Percentiles rank a stretch among this genome's conserved stretches.
phyloP scores from a whole-genome alignment of 768 basidiomycete species.

The Xerocomellus chrysenteron region DNA sequence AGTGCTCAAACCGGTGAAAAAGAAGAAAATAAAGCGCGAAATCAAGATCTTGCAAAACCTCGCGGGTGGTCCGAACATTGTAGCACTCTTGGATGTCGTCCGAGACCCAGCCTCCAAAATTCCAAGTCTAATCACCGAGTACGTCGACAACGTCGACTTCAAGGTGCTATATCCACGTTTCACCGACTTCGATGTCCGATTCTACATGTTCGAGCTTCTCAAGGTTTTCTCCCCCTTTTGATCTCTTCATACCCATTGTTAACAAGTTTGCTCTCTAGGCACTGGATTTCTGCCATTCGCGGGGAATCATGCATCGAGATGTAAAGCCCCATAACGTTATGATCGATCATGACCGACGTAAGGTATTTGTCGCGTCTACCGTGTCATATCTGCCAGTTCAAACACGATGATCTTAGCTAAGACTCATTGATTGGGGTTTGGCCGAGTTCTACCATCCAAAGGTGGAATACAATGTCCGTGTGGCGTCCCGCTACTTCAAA shows the following conservation, averaged over 20 bases:
- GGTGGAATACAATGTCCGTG: constrained; percentile 97
- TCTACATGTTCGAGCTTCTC: constrained; percentile 94
- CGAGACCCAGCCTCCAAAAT: constrained; percentile 96
- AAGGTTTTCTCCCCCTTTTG: constrained; percentile 52
- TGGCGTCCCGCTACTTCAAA: constrained; percentile 97
- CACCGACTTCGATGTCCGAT: constrained; percentile 93
- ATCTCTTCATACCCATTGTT: not conserved
- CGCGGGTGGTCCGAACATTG: constrained; percentile 93
- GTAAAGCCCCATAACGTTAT: constrained; percentile 99
- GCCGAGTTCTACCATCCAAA: constrained; percentile 98
- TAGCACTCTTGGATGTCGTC: constrained; percentile 91
- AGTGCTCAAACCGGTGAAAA: constrained; percentile 98
- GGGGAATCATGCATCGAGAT: constrained; percentile 98
- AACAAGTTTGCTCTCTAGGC: constrained; percentile 49
- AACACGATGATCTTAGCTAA: constrained; percentile 53
- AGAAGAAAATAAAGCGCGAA: constrained; percentile 99
- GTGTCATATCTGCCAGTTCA: constrained; percentile 11
- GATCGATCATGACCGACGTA: constrained; percentile 97
- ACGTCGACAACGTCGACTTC: constrained; percentile 97
- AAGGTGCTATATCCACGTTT: constrained; percentile 95
- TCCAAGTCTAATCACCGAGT: constrained; percentile 95
- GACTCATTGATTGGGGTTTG: constrained; percentile 97
- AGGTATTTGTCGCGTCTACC: constrained; percentile 48
- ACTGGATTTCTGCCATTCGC: constrained; percentile 96
- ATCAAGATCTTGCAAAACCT: constrained; percentile 98